Base-by-base conservation (phyloP, 352 stramenopile genomes). In the Aphanomyces euteiches region DNA sequence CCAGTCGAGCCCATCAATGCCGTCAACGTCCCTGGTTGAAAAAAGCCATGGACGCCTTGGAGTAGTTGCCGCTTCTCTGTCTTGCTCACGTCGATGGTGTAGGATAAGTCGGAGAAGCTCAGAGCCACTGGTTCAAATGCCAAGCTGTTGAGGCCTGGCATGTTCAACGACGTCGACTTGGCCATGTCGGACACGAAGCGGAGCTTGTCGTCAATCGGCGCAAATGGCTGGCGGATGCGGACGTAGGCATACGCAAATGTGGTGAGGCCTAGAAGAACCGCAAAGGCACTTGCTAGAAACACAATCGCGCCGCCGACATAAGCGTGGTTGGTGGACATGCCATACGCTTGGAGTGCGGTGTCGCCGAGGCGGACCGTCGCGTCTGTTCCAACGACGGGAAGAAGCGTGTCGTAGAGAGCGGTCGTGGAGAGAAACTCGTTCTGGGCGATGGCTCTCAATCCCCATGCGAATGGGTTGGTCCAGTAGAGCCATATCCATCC, bases 1-100 rank as follows among this genome's bases (percentile, higher is more conserved):
- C 89, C 88, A 0, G 79, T 87, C 3, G 76, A 79, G 1, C 87
- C 87, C 82, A 92, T 92, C 34, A 95, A 71, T 0, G 85, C 85
- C 1, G 83, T 89, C n/a, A 92, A 79, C 1, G 74, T 77, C 0
- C 83, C 81, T 0, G 87, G 87, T 3, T 67, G 21, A 5, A 81
- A 79, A 37, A 73, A 85, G 0, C 84, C 87, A 10, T 45, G 78
- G 66, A 95, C 78, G 1, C 77, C 72, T 45, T 81, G 78, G 15
- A 95, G 81, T n/a, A 95, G 54, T 10, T 88, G 74, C 45, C 79
- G 37, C 13, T 80, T 78, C 10, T 71, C 61, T 21, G 82, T 74
- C 2, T 41, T 39, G 1, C 78, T 79, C 1, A 75, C 74, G 0
- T 69, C 57, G 12, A 88, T 77, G 6, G 70, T 78, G 77, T 88